Evolutionary conservation across 192 early-diverging fungal species (phyloP), one percentile per base, ranked within the genome.

Genomic region (Mortierella alpina): DNA sequence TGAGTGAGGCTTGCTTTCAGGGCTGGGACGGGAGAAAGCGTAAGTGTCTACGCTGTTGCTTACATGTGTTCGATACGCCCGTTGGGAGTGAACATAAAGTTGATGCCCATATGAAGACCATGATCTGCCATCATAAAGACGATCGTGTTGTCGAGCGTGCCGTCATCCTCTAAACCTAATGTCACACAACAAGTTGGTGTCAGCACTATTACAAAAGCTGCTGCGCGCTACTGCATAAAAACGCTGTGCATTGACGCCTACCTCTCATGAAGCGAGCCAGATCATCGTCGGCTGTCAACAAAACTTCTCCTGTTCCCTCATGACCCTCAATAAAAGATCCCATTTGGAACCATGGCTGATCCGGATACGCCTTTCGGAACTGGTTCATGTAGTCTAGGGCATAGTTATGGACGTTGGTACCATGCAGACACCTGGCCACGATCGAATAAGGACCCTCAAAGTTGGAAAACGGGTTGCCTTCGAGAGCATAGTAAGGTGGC

Each of bases 401-500:
- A 62, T 85, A 62, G 31, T 72, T 72, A 18, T 85, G 84, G 15
- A 85, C 84, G 51, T 85, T 79, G 12, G 47, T 40, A 0, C 84
- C 84, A 61, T 82, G 78, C 22, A 83, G 53, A 65, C 84, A 85
- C 58, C 84, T 63, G 31, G 59, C 53, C 6, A 65, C 67, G 42
- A 85, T 77, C 44, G 84, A 85, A 9, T 72, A 83, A 14, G 84
- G 84, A 0, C 84, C 84, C 31, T 78, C 74, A 59, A 85, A 90
- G 65, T 90, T 90, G 7, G 86, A 84, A 73, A 82, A 90, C 9
- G 87, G 65, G 58, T 86, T 86, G 23, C 84, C 86, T 2, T 67
- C 61, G 31, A 78, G 45, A 0, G 85, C 82, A 40, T 82, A 88
- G 57, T 75, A 87, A 18, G 87, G 87, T 40, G 88, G 87, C 50